Evolutionary conservation across 2,329 filamentous ascomycete species (phyloP).

Genomic region (Colletotrichum tropicicola): DNA sequence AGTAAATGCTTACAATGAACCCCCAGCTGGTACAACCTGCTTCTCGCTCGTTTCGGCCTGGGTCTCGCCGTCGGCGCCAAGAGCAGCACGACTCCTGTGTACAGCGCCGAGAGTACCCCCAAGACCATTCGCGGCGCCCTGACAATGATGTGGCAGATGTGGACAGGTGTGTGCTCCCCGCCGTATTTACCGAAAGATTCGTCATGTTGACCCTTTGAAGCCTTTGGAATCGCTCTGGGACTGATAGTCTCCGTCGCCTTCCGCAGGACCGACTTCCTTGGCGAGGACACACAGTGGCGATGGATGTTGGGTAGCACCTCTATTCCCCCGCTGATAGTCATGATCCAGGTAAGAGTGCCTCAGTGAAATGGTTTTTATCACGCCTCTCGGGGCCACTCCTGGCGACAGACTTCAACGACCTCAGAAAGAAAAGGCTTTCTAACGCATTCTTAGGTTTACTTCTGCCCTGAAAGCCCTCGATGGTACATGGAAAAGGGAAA

Average conservation of each 20-base stretch:
- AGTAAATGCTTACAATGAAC: conserved; percentile 48
- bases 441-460: conserved; percentile 46
- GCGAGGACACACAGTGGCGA: conserved; percentile 40
- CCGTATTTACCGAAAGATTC: background rate
- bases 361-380: too few species aligned
- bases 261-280: conserved; percentile 42
- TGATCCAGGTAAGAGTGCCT: conserved; percentile 44
- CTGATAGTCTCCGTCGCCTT: conserved; percentile 47
- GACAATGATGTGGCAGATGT: conserved; percentile 47
- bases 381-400: background rate
- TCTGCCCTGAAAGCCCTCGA: conserved; percentile 62
- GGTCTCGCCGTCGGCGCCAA: conserved; percentile 49
- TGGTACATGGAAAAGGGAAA: conserved; percentile 62
- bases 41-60: conserved; percentile 44
- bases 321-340: conserved; percentile 59
- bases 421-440: background rate
- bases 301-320: conserved; percentile 60
- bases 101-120: conserved; percentile 46
- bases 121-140: conserved; percentile 49
- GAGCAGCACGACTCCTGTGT: conserved; percentile 45
- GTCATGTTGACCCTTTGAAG: conserved; percentile 30
- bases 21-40: conserved; percentile 43
- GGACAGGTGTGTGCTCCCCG: background rate
- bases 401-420: background rate
- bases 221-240: conserved; percentile 50